These are phyloP conservation scores for Funneliformis caledonium DNA, from an alignment of 371 early-diverging fungal genomes.

Conservation along the genomic window DNA sequence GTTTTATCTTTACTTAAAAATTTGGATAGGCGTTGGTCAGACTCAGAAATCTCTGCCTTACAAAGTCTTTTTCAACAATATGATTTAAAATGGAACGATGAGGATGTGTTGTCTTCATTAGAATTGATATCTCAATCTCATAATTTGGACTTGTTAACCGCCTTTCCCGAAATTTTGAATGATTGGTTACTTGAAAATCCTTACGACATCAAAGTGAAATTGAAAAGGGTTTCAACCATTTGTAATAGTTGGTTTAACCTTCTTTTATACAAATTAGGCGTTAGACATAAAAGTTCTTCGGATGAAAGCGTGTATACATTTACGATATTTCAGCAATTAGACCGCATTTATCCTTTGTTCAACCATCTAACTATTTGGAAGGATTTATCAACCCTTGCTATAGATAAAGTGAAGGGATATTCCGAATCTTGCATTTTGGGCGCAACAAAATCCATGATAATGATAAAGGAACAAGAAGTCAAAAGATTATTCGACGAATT, in stretches of 20 bases:
- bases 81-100: conserved; percentile 16
- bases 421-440: not conserved
- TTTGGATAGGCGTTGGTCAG: not conserved
- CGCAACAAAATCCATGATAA: not conserved
- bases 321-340: not conserved
- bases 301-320: not conserved
- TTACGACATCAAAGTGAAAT: not conserved
- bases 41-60: not conserved
- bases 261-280: not conserved
- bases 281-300: not conserved
- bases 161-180: conserved; percentile 14
- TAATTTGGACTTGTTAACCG: not conserved
- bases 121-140: conserved; percentile 6
- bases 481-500: not conserved
- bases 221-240: not conserved
- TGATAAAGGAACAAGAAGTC: not conserved
- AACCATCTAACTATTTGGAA: not conserved
- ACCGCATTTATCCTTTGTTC: conserved; percentile 8
- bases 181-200: not conserved
- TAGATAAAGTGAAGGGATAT: not conserved
- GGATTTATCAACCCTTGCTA: not conserved
- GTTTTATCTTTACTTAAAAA: conserved; percentile 12
- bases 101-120: conserved; percentile 11
- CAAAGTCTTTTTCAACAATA: not conserved
- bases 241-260: conserved; percentile 25